phyloP scores from a whole-genome alignment of 805 yeast species.

The Candida khao-thaluensis region DNA sequence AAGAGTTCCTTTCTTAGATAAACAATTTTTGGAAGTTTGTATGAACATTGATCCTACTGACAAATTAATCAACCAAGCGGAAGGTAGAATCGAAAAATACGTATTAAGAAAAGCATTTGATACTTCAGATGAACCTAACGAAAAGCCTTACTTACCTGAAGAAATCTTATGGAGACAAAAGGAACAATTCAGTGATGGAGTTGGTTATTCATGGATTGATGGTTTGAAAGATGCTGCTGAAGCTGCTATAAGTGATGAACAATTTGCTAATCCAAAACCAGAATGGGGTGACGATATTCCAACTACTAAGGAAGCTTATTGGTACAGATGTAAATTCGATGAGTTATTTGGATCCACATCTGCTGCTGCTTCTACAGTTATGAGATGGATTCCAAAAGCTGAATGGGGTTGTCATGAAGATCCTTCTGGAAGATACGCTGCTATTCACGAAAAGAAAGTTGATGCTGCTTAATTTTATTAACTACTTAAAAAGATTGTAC shows the following conservation, averaged over 20 bases:
- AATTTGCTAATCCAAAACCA: constrained; percentile 84
- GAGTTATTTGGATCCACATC: constrained; percentile 77
- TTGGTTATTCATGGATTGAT: constrained; percentile 99
- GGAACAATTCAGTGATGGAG: constrained; percentile 99
- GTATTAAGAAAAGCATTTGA: constrained; percentile 96
- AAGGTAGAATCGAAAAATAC: constrained; percentile 90
- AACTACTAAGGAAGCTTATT: constrained; percentile 97
- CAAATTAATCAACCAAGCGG: constrained; percentile 71
- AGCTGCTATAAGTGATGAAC: constrained; percentile 80
- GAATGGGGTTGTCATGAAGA: constrained; percentile 99
- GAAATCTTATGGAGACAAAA: constrained; percentile 99
- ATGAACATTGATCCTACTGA: constrained; percentile 95
- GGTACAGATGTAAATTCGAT: constrained; percentile 97
- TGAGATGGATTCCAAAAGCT: constrained; percentile 99
- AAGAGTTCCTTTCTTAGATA: constrained; percentile 98
- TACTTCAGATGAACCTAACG: constrained; percentile 76
- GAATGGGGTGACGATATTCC: constrained; percentile 97
- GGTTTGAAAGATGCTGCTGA: constrained; percentile 95
- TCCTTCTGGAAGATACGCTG: constrained; percentile 96
- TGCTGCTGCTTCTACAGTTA: constrained; percentile 86
- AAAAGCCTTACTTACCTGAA: constrained; percentile 86
- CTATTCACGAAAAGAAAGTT: constrained; percentile 70
- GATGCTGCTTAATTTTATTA: constrained; percentile 17
- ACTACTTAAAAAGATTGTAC: too few species aligned
- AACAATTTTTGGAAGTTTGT: constrained; percentile 83